Base-by-base conservation (phyloP, 768 basidiomycete species). In the Boletus tomentosulus region DNA sequence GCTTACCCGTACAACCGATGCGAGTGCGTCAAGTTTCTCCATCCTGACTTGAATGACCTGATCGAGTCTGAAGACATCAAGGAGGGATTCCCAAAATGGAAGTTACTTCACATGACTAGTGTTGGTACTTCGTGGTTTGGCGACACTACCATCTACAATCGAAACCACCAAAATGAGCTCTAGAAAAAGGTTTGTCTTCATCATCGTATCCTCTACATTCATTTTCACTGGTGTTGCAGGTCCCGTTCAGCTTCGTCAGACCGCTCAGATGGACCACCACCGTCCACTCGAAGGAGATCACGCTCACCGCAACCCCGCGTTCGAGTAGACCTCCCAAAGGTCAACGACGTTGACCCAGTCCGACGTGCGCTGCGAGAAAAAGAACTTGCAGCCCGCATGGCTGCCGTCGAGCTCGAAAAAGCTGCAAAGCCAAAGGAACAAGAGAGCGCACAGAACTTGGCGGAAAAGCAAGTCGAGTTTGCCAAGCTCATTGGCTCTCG, bases 381-480 rank as follows among this genome's bases (percentile, higher is more conserved):
- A 43, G 88, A 91, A 66, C 80, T 89, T 34, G 86, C 89, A 1
- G 81, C 85, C 27, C 80, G 84, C 48, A 75, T 84, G 43, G 85
- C 85, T 8, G 84, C 84, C 3, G 78, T 79, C 62, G 86, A 88
- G 60, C 79, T 91, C 52, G 81, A 84, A 65, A 80, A 80, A 58
- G 60, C 73, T 28, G 73, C 80, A 52, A 84, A 85, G 66, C 76
- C 77, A 53, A 77, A 75, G 22, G 73, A 67, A 68, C 80, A 78
- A 58, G 67, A 65, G 15, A 68, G 64, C 57, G 68, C 75, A 54
- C 76, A 78, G 66, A 75, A 76, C 42, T 16, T 59, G 43, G 83
- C 81, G 48, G 88, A 92, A 60, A 83, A 86, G 16, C 78, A 84
- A 59, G 92, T 91, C 25, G 95, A 97, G 69, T 95, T 96, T 65